Conservation (phyloP, 1,139 yeast species). For the Sugiyamaella japonica region DNA sequence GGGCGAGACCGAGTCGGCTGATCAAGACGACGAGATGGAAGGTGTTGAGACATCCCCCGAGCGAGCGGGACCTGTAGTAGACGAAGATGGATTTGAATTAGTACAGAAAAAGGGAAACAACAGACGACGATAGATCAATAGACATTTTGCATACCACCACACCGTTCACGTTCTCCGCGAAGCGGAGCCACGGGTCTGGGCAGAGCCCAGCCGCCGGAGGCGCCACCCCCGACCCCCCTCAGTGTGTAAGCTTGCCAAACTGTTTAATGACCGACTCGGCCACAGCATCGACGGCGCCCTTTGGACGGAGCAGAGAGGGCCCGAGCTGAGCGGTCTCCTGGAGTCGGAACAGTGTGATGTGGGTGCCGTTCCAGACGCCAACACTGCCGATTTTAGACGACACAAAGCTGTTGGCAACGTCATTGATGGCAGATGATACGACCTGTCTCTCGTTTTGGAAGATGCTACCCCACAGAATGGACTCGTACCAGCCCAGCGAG, state of each 20-base stretch:
- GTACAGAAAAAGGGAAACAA: constrained; percentile 54
- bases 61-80: constrained; percentile 61
- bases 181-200: constrained; percentile 10
- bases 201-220: constrained; percentile 14
- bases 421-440: constrained; percentile 19
- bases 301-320: constrained; percentile 44
- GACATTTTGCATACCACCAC: neutral
- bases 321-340: constrained; percentile 46
- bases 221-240: neutral
- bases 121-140: constrained; percentile 8
- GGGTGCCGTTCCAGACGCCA: constrained; percentile 61
- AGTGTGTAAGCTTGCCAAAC: constrained; percentile 29
- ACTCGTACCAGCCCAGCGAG: constrained; percentile 76
- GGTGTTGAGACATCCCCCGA: constrained; percentile 29
- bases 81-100: constrained; percentile 91
- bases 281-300: constrained; percentile 54
- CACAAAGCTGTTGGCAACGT: constrained; percentile 23
- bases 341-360: constrained; percentile 59
- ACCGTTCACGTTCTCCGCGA: neutral
- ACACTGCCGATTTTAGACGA: constrained; percentile 23
- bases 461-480: constrained; percentile 65
- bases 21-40: constrained; percentile 42
- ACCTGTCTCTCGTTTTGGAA: constrained; percentile 49
- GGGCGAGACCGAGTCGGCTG: constrained; percentile 15
- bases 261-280: constrained; percentile 46